Evolutionary conservation across 768 basidiomycete genomes (phyloP).

Genomic region (Pisolithus sp.): DNA sequence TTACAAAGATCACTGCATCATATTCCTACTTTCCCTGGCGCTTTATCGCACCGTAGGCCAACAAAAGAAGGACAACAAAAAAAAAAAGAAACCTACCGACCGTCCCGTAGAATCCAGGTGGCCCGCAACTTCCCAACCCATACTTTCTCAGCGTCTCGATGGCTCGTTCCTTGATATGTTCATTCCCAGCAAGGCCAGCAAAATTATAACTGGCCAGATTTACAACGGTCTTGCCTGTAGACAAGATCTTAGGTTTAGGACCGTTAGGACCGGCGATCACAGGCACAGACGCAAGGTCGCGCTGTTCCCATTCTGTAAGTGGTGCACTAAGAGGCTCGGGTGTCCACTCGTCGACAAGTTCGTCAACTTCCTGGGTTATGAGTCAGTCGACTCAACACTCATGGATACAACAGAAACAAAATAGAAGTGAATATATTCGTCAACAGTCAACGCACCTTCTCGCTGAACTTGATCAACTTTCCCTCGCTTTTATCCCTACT

Average conservation of each 20-base stretch:
- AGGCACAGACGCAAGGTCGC: constrained; percentile 70
- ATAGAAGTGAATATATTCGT: background rate
- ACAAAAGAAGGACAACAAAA: background rate
- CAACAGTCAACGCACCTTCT: constrained; percentile 57
- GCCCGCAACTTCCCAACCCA: constrained; percentile 92
- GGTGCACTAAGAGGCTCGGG: constrained; percentile 78
- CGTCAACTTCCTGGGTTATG: constrained; percentile 78
- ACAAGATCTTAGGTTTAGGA: constrained; percentile 72
- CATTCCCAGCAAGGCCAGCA: constrained; percentile 82
- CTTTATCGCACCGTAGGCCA: background rate
- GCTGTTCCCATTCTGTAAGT: constrained; percentile 49
- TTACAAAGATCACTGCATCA: background rate
- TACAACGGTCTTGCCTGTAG: constrained; percentile 63
- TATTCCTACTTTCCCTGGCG: background rate
- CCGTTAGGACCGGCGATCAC: constrained; percentile 76
- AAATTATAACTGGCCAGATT: constrained; percentile 94
- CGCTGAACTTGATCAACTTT: constrained; percentile 84
- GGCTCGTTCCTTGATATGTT: constrained; percentile 78
- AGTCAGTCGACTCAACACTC: background rate
- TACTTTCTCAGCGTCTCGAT: constrained; percentile 82
- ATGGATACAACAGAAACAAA: background rate
- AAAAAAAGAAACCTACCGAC: constrained; percentile 52
- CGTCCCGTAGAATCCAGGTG: constrained; percentile 95
- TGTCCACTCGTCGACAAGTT: constrained; percentile 91
- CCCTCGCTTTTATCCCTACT: constrained; percentile 80